A percentile compares a stretch with the other conserved stretches of the same genome.
Evolutionary conservation across 371 early-diverging fungal species (phyloP).

Genomic region (Entomophthora muscae): DNA sequence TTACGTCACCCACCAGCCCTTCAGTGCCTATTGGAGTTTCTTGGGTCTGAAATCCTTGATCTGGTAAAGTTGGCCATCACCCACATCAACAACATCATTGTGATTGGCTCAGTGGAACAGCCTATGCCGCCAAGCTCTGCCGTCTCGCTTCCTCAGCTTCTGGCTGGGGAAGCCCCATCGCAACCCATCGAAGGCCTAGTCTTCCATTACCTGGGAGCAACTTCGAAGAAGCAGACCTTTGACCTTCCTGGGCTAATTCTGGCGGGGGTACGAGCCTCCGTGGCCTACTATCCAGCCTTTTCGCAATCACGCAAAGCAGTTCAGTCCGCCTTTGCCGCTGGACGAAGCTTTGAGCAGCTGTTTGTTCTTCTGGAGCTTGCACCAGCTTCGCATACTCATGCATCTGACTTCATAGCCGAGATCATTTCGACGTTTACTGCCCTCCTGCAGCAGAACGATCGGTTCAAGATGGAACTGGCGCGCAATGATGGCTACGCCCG

Average conservation of each 20-base stretch:
- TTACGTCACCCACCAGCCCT: not conserved
- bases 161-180: not conserved
- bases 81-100: constrained; percentile 3
- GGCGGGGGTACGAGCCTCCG: not conserved
- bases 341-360: not conserved
- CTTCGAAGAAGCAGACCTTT: not conserved
- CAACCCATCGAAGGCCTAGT: not conserved
- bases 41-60: not conserved
- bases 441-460: constrained; percentile 2
- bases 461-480: not conserved
- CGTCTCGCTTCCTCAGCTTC: not conserved
- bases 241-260: not conserved
- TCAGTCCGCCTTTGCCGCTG: not conserved
- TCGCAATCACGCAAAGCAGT: not conserved
- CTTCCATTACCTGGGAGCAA: not conserved
- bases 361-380: not conserved
- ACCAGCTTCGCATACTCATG: not conserved
- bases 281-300: not conserved
- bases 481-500: constrained; percentile 1
- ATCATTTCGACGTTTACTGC: constrained; percentile 6
- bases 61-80: constrained; percentile 1
- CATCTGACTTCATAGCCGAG: not conserved
- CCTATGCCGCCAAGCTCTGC: not conserved
- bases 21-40: not conserved
- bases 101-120: not conserved